Percentiles rank a stretch among this genome's conserved stretches.
Conservation (phyloP, 306 rosid genomes). For the Begonia fuchsioides region DNA sequence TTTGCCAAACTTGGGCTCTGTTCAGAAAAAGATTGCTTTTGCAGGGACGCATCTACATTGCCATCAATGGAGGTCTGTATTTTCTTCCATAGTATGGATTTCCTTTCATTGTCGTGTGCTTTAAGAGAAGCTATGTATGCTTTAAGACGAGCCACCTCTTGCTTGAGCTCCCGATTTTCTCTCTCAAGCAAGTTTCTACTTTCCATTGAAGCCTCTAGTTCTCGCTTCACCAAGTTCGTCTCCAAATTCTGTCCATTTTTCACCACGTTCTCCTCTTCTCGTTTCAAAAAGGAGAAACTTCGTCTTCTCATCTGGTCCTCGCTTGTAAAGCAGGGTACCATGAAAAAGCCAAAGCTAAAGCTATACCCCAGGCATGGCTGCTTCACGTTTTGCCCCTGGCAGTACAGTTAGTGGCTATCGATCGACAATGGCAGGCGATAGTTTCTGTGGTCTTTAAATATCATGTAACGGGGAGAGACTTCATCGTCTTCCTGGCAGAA, state of each 20-base stretch:
- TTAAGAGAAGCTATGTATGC: slow-evolving; percentile 50
- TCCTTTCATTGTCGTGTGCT: slow-evolving; percentile 63
- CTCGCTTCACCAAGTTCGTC: slow-evolving; percentile 31
- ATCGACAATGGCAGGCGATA: not conserved
- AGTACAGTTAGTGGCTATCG: not conserved
- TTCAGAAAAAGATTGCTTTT: slow-evolving; percentile 20
- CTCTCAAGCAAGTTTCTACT: slow-evolving; percentile 39
- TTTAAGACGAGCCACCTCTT: slow-evolving; percentile 47
- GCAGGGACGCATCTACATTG: slow-evolving; percentile 25
- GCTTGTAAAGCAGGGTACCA: slow-evolving; percentile 42
- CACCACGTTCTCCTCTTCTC: slow-evolving; percentile 27
- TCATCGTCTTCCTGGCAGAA: slow-evolving; percentile 42
- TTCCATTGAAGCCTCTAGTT: slow-evolving; percentile 35
- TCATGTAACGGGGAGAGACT: slow-evolving; percentile 21
- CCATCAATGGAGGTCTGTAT: slow-evolving; percentile 47
- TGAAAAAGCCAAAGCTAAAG: slow-evolving; percentile 7
- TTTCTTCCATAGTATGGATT: slow-evolving; percentile 76
- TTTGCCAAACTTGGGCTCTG: slow-evolving; percentile 21
- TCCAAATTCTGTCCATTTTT: slow-evolving; percentile 32
- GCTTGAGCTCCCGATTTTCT: slow-evolving; percentile 62
- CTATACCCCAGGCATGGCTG: not conserved
- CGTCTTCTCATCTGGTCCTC: slow-evolving; percentile 8
- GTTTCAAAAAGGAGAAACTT: slow-evolving; percentile 12
- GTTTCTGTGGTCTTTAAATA: not conserved
- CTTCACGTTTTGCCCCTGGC: not conserved